These are phyloP conservation scores for Oryza officinalis DNA, from an alignment of 176 grass and related monocot species.

Conservation along the genomic window DNA sequence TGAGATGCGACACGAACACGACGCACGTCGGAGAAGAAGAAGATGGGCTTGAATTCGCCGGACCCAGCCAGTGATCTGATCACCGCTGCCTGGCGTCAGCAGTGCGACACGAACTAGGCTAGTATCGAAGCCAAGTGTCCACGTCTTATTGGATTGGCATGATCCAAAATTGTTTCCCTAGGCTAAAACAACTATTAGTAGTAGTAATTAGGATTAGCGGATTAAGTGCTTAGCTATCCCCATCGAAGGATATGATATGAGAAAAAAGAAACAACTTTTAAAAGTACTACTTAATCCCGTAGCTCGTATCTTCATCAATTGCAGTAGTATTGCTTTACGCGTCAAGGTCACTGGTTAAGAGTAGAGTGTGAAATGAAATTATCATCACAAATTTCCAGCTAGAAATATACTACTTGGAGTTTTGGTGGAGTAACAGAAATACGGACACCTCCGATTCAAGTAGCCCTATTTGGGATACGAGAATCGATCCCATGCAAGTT, in stretches of 20 bases:
- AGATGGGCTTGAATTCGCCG: neutral
- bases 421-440: too few species aligned
- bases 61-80: neutral
- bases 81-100: neutral
- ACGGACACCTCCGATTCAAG: too few species aligned
- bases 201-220: neutral
- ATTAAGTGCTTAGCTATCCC: neutral
- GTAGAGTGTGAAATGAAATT: too few species aligned
- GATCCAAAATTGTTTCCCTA: neutral
- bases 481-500: neutral
- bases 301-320: too few species aligned
- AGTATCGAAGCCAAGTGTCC: constrained; percentile 3
- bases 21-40: neutral
- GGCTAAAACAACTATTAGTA: neutral
- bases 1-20: neutral
- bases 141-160: neutral
- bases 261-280: too few species aligned
- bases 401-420: too few species aligned
- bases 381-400: too few species aligned
- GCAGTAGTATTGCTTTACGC: too few species aligned
- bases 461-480: neutral
- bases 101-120: constrained; percentile 10
- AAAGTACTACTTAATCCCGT: too few species aligned
- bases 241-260: neutral
- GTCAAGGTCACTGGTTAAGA: too few species aligned